Conservation (phyloP, 2,329 filamentous ascomycete genomes). For the Pseudocercospora macadamiae region DNA sequence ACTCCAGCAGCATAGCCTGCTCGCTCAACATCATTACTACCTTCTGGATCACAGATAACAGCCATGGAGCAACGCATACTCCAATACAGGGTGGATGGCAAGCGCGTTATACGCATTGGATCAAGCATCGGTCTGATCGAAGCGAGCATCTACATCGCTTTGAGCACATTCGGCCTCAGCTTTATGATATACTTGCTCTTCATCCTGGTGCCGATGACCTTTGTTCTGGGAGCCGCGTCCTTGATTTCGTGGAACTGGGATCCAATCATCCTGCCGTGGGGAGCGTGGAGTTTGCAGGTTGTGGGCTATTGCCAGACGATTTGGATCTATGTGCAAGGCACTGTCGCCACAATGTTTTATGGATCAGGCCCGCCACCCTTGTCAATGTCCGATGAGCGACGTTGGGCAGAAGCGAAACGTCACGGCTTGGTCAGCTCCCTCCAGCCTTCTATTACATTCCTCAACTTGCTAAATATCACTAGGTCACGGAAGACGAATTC, state of each 20-base stretch:
- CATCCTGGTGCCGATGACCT: background rate
- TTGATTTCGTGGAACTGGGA: background rate
- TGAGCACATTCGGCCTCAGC: background rate
- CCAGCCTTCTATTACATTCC: background rate
- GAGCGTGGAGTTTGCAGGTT: background rate
- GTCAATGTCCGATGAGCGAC: background rate
- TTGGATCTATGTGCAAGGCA: background rate
- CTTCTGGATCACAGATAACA: background rate
- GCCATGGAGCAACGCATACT: background rate
- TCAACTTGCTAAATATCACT: background rate
- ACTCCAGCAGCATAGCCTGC: background rate
- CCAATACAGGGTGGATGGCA: background rate
- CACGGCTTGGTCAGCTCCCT: background rate
- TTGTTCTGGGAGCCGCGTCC: background rate
- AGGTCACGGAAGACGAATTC: background rate
- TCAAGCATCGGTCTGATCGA: background rate
- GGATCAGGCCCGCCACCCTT: background rate
- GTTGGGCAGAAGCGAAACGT: background rate
- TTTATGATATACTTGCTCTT: background rate
- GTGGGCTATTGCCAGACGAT: background rate
- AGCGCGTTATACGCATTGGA: background rate
- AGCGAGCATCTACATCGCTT: background rate
- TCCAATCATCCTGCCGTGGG: background rate
- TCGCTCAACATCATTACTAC: background rate
- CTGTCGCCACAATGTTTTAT: background rate